Evolutionary conservation across 2,329 filamentous ascomycete species (phyloP).

Genomic region (Talaromyces funiculosus): DNA sequence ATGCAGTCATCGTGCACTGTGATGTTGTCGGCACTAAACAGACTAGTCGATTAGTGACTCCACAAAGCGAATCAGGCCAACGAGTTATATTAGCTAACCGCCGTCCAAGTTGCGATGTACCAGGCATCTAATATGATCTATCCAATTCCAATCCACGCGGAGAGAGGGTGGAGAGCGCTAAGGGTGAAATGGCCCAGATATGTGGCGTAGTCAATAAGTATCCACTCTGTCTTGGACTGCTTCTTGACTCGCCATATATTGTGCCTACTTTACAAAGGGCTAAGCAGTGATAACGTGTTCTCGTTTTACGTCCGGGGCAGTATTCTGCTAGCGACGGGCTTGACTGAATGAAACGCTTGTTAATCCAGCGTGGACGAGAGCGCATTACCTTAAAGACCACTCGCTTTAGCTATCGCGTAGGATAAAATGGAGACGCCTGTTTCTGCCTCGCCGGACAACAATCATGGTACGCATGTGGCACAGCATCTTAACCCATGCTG

Average conservation of each 20-base stretch:
- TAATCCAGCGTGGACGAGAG: not conserved
- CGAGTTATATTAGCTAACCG: not conserved
- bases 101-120: not conserved
- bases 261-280: not conserved
- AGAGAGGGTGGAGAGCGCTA: not conserved
- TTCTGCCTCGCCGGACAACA: not conserved
- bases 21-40: not conserved
- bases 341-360: not conserved
- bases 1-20: not conserved
- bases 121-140: not conserved
- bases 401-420: not conserved
- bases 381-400: not conserved
- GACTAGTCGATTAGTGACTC: not conserved
- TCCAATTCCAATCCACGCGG: not conserved
- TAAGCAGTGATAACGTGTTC: not conserved
- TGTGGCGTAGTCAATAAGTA: not conserved
- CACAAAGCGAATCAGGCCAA: not conserved
- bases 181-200: not conserved
- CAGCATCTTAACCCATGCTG: not conserved
- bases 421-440: not conserved
- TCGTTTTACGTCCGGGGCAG: not conserved
- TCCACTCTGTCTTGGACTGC: not conserved
- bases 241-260: too few species aligned
- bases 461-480: not conserved
- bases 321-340: not conserved